Base-by-base conservation (phyloP, 2,329 filamentous ascomycete genomes). In the Penicillium decumbens region DNA sequence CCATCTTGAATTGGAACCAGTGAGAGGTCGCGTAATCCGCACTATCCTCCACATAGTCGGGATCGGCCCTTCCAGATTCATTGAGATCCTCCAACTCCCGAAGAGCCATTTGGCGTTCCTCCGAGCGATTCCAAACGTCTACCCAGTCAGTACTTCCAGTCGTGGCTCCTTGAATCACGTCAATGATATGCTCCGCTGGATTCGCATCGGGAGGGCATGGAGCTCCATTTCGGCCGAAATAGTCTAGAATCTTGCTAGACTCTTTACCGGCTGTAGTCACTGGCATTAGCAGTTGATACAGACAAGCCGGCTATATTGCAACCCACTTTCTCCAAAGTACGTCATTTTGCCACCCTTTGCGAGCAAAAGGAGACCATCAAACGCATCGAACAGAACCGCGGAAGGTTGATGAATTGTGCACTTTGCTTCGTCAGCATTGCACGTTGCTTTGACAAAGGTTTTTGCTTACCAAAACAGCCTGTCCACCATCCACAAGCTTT, bases 361-460 rank as follows among this genome's bases (percentile, higher is more conserved):
- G 0, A 88, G 76, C 1, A 87, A 71, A 0, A 87, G 72, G 0
- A 88, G 76, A 0, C 77, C 79, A 54, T 88, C 84, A 50, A 88
- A 88, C 28, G 84, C 76, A 7, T 81, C 76, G 46, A 88, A 87
- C 0, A 88, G 71, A 8, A 82, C 78, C 0, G 82, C 81, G 1
- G 82, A 85, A 0, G 85, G 85, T 64, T 88, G 84, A 57, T 88
- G 84, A 35, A 88, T 87, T 0, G 84, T 88, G 51, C 66, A 69
- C 64, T 68, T 15, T 5, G 35, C 6, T 24, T 5, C 1, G 25
- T 57, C 29, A 60, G 47, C 23, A 38, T 8, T 9, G 9, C 1
- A 13, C 3, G 1, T 27, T 10, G 24, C 9, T 10, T 9, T 5
- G 23, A 0, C 0, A 2, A 40, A 43, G 2, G 15, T 42, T 23